phyloP scores from a whole-genome alignment of 352 stramenopile genomes.

The Phytophthora pisi region DNA sequence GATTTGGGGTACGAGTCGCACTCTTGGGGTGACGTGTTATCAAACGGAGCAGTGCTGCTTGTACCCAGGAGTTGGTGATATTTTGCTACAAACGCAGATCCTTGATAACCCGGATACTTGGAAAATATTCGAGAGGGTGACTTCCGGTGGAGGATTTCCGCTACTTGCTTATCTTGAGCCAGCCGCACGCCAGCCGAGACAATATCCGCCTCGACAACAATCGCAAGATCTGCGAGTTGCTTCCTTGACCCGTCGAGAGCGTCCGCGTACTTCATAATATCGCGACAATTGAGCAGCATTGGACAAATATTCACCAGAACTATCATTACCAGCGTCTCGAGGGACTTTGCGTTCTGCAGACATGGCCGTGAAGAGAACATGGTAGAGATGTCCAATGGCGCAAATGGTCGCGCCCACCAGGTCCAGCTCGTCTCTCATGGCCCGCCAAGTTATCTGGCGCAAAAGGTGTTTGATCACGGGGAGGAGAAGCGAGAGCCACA shows the following conservation, averaged over 20 bases:
- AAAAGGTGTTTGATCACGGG: slow-evolving; percentile 35
- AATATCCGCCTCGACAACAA: neutral
- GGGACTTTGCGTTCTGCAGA: slow-evolving; percentile 52
- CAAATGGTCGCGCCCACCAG: slow-evolving; percentile 19
- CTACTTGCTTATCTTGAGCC: neutral
- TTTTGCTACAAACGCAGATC: too few species aligned
- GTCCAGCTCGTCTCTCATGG: slow-evolving; percentile 28
- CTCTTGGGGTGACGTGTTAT: too few species aligned
- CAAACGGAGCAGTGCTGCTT: too few species aligned
- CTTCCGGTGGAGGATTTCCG: slow-evolving; percentile 7
- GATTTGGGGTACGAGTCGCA: too few species aligned
- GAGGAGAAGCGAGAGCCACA: slow-evolving; percentile 38
- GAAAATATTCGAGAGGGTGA: slow-evolving; percentile 15
- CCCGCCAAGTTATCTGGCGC: slow-evolving; percentile 15
- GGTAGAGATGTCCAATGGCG: slow-evolving; percentile 38
- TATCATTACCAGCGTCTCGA: slow-evolving; percentile 30
- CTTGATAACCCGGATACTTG: slow-evolving; percentile 17
- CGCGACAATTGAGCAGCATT: slow-evolving; percentile 23
- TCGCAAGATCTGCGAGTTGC: neutral
- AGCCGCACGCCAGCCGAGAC: slow-evolving; percentile 1
- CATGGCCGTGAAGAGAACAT: slow-evolving; percentile 42
- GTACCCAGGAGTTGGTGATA: too few species aligned
- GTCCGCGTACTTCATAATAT: slow-evolving; percentile 7
- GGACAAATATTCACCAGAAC: slow-evolving; percentile 26
- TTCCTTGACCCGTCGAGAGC: neutral